Base-by-base conservation (phyloP, 2,329 filamentous ascomycete species). In the Tolypocladium cylindrosporum region DNA sequence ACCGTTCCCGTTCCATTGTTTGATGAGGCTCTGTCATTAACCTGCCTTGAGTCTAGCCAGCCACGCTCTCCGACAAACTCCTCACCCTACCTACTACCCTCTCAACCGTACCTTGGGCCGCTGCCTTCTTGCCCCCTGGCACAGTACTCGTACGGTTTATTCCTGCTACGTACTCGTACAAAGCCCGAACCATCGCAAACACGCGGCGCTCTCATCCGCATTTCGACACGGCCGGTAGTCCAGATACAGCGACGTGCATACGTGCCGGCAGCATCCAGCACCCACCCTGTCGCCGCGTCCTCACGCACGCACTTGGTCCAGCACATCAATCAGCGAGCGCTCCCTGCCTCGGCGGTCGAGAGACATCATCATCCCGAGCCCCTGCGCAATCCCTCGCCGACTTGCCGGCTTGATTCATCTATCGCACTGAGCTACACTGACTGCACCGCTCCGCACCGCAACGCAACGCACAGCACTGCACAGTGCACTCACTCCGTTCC, bases 181-280 rank as follows among this genome's bases (percentile, higher is more conserved):
- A 34, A 36, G 16, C 48, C 19, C 43, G 43, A 9, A 4, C 43
- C 42, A 27, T 45, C 42, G 21, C 21, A 8, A 48, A 14, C 31
- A 10, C 48, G 27, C 27, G 48, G 48, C 16, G 27, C 31, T 51
- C 48, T 61, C 58, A 54, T 56, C 58, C 54, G 54, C 41, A 57
- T 51, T 51, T 51, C 31, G 48, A 51, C 48, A 13, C 48, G 8
- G 48, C 31, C 31, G 16, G 48, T n/a, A 51, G 31, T 36, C 48
- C 48, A 51, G 48, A 51, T 51, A 51, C 27, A 36, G 48, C 48
- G 48, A 51, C 48, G 48, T 51, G 48, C 48, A 51, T 31, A n/a
- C 48, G 48, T 51, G 48, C 48, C 31, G 48, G 31, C 27, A 58
- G 42, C 58, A 57, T 52, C 60, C 63, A 57, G 62, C 61, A 45